Conservation (phyloP, 2,329 filamentous ascomycete genomes). For the Zymoseptoria ardabiliae region DNA sequence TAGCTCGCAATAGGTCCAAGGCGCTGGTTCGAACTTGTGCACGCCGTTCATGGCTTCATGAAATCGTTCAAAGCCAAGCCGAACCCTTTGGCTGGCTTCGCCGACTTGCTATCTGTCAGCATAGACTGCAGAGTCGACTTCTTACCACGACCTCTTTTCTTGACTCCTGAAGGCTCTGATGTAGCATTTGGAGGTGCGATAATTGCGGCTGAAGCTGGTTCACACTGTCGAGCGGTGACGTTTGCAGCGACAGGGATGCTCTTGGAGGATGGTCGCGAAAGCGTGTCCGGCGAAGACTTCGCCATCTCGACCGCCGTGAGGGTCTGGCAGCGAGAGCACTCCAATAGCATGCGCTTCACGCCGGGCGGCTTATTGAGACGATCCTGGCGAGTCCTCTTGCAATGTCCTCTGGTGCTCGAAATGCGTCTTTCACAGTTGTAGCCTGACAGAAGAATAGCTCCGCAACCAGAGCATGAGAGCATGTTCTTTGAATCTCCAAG, state of each 20-base stretch:
- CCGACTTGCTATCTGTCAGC: conserved; percentile 41
- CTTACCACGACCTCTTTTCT: conserved; percentile 56
- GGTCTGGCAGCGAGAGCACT: conserved; percentile 7
- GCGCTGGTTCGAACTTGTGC: neutral
- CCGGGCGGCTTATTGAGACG: neutral
- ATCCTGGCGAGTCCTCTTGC: conserved; percentile 4
- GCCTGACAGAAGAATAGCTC: conserved; percentile 52
- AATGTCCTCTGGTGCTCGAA: neutral
- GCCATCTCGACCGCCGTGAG: neutral
- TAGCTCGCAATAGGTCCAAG: neutral
- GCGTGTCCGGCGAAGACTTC: neutral
- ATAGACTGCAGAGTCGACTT: conserved; percentile 56
- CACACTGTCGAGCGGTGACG: neutral
- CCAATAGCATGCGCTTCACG: conserved; percentile 1
- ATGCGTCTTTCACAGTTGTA: conserved; percentile 9
- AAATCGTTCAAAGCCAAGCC: conserved; percentile 35
- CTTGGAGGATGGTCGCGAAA: neutral
- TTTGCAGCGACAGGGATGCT: neutral
- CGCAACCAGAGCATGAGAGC: conserved; percentile 53
- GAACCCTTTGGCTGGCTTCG: conserved; percentile 15
- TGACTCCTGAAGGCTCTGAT: conserved; percentile 43
- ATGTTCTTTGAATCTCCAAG: conserved; percentile 45
- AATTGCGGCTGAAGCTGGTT: neutral
- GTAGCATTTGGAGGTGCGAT: conserved; percentile 25
- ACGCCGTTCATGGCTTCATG: conserved; percentile 27